Base-by-base conservation (phyloP, 2,329 filamentous ascomycete species). In the Talaromyces pinophilus region DNA sequence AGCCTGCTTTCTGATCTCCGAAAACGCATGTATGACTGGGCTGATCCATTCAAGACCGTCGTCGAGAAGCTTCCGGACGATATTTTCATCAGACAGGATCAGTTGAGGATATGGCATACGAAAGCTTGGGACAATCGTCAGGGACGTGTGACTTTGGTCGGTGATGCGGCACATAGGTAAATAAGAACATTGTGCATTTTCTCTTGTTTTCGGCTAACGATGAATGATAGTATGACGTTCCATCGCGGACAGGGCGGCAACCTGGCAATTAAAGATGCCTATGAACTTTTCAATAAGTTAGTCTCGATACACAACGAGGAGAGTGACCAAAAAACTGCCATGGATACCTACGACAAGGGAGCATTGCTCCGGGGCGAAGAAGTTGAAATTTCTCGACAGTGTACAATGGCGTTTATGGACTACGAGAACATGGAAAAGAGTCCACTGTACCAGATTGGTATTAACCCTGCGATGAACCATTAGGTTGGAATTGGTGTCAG, bases 221-320 rank as follows among this genome's bases (percentile, higher is more conserved):
- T 35, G n/a, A n/a, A 46, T 44, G 5, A n/a, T n/a, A 65, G 57
- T 57, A 65, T 62, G 57, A 65, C 59, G 7, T 65, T 65, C 11
- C 63, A 62, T n/a, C 63, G 63, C 10, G 63, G 63, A 28, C 57
- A 65, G 40, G 63, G 63, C 17, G 63, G 63, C 7, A 65, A 65
- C 17, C 28, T 65, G 38, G 63, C 59, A 28, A 65, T 65, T 6
- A 65, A 48, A 35, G 63, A 65, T 40, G 63, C 63, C 10, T 52
- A 55, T 38, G 63, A 65, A 46, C 59, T 65, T 22, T 59, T 62
- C 33, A 65, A 57, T 25, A 54, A 42, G 5, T 25, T 65, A 10
- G 15, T 57, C 8, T 42, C 48, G 1, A 48, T 57, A 17, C 22
- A 62, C 8, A 54, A 13, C 25, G 63, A 38, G 7, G 57, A 55